Base-by-base conservation (phyloP, 305 asterid genomes). In the Rubia tinctorum region DNA sequence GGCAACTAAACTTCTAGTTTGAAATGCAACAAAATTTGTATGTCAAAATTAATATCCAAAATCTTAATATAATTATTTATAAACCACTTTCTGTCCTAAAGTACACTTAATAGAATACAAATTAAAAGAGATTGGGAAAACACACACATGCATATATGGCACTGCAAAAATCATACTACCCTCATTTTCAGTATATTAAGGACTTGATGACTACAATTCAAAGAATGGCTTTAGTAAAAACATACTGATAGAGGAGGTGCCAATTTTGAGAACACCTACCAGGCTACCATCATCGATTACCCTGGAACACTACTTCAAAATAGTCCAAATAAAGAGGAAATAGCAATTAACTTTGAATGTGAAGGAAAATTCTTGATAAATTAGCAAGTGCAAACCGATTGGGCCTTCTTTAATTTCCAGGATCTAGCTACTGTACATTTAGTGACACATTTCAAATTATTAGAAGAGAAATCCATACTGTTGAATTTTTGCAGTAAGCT, bases 401-500 rank as follows among this genome's bases (percentile, higher is more conserved):
- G 27, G 13, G 40, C 22, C 20, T 25, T 42, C 5, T 70, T 56
- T n/a, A 5, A 42, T 74, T 66, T 60, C 43, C 12, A 42, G 30
- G 10, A 22, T 40, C 39, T 7, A 39, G 45, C 23, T 13, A 73
- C 17, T 27, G 63, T 14, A 67, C 18, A 47, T 43, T n/a, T 17
- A 63, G 66, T 14, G 44, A 30, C 55, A 39, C 37, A 44, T 20
- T 44, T 43, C 47, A 71, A 23, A 62, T 8, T 13, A 65, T 42
- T 51, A 66, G 44, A 70, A 37, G 63, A 42, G 73, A 72, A 80
- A 89, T 85, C 73, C 80, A 10, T 88, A 95, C 99, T 95, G 98
- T 80, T 84, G 96, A 72, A 92, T 87, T 82, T 95, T 95, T 75
- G 95, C 87, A 70, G 86, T 79, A 73, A 95, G 99, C 86, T 90